Conservation (phyloP, 495 filamentous ascomycete genomes). For the Penicillium atrosanguineum region DNA sequence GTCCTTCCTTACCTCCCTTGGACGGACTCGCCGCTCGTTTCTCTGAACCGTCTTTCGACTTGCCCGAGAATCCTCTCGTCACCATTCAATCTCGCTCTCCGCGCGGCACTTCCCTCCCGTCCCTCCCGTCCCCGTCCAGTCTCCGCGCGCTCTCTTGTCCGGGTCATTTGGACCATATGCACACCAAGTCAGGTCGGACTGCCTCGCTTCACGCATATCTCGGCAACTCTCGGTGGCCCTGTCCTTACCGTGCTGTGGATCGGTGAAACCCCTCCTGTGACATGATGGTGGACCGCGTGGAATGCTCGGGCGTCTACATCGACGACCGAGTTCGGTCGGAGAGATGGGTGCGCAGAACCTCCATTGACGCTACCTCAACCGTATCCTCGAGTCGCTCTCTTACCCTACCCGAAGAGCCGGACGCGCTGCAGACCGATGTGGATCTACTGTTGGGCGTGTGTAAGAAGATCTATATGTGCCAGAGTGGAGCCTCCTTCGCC, state of each 20-base stretch:
- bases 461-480: constrained; percentile 66
- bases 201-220: constrained; percentile 12
- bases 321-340: constrained; percentile 69
- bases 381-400: constrained; percentile 25
- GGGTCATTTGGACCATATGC: constrained; percentile 23
- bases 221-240: constrained; percentile 3
- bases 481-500: constrained; percentile 67
- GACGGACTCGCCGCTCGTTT: constrained; percentile 22
- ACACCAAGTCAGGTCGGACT: constrained; percentile 11
- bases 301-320: constrained; percentile 81
- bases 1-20: constrained; percentile 19
- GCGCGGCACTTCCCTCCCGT: not conserved
- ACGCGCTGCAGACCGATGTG: constrained; percentile 49
- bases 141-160: constrained; percentile 6
- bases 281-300: constrained; percentile 62
- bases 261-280: constrained; percentile 10
- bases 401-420: constrained; percentile 44
- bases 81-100: not conserved
- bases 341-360: constrained; percentile 50
- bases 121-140: not conserved
- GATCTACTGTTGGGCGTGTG: constrained; percentile 50
- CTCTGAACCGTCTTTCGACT: not conserved
- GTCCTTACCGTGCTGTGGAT: constrained; percentile 16
- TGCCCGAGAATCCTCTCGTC: not conserved
- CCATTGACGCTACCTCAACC: constrained; percentile 27